phyloP scores from a whole-genome alignment of 805 yeast species.

The Sugiyamaella valdiviana region DNA sequence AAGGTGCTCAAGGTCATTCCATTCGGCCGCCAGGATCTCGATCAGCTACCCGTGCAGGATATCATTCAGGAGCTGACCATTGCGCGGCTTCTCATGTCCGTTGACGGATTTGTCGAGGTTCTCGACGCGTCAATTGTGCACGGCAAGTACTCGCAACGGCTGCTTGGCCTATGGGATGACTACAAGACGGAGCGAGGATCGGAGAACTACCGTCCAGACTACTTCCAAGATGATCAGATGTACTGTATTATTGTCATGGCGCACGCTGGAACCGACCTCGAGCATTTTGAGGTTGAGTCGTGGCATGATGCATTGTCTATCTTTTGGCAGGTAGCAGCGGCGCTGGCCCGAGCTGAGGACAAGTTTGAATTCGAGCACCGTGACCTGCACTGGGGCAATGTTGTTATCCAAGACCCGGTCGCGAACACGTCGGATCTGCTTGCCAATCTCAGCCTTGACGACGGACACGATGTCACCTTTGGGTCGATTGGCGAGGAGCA shows the following conservation, averaged over 20 bases:
- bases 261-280: conserved; percentile 39
- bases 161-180: conserved; percentile 43
- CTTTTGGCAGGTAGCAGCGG: conserved; percentile 49
- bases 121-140: conserved; percentile 41
- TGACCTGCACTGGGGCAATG: conserved; percentile 62
- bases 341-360: conserved; percentile 48
- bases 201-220: conserved; percentile 38
- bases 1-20: conserved; percentile 48
- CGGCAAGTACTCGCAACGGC: conserved; percentile 39
- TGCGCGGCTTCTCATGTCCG: conserved; percentile 35
- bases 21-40: conserved; percentile 40
- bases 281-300: conserved; percentile 36
- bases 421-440: conserved; percentile 5
- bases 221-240: conserved; percentile 30
- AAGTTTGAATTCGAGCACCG: conserved; percentile 59
- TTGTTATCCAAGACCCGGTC: conserved; percentile 36
- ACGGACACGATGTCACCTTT: conserved; percentile 10
- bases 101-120: conserved; percentile 43
- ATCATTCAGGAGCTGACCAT: conserved; percentile 44
- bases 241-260: conserved; percentile 32
- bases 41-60: conserved; percentile 39
- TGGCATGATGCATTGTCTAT: conserved; percentile 38
- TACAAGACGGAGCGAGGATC: conserved; percentile 27
- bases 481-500: conserved; percentile 14
- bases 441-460: conserved; percentile 8